A percentile compares a stretch with the other conserved stretches of the same genome.
Evolutionary conservation across 2,329 filamentous ascomycete species (phyloP).

Genomic region (Colletotrichum liriopes): DNA sequence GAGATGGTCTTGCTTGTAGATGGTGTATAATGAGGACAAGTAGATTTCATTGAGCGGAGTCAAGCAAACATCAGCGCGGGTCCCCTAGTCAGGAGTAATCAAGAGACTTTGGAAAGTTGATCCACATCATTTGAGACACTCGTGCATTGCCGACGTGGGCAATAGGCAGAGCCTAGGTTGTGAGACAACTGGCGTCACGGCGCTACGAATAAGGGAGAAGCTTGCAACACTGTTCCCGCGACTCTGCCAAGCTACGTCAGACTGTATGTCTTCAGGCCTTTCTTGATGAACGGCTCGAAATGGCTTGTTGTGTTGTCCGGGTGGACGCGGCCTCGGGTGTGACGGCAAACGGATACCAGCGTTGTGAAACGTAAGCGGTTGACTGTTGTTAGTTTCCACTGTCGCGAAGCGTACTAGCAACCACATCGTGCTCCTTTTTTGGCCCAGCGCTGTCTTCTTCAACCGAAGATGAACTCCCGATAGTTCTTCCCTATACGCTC

Average conservation of each 20-base stretch:
- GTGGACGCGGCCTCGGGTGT: background rate
- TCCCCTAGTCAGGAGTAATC: background rate
- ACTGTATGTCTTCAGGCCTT: background rate
- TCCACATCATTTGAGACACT: background rate
- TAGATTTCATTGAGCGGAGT: background rate
- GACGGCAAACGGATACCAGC: background rate
- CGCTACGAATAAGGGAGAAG: background rate
- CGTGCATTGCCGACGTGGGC: background rate
- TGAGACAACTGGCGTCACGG: background rate
- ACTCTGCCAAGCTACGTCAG: background rate
- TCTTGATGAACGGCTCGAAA: background rate
- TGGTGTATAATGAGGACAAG: too few relatives aligned
- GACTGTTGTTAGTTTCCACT: background rate
- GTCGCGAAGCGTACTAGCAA: background rate
- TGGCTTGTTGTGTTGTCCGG: background rate
- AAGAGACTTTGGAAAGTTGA: background rate
- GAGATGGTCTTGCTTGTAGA: background rate
- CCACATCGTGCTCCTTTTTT: background rate
- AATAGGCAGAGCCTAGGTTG: background rate
- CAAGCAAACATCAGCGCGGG: background rate
- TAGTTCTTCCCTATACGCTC: constrained; percentile 81
- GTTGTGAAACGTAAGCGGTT: background rate
- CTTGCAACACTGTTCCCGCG: background rate
- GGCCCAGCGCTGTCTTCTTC: constrained; percentile 40
- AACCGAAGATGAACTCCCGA: constrained; percentile 81